These are phyloP conservation scores for Chlorokybus atmophyticus DNA, from an alignment of 139 green algal species.

Conservation along the genomic window DNA sequence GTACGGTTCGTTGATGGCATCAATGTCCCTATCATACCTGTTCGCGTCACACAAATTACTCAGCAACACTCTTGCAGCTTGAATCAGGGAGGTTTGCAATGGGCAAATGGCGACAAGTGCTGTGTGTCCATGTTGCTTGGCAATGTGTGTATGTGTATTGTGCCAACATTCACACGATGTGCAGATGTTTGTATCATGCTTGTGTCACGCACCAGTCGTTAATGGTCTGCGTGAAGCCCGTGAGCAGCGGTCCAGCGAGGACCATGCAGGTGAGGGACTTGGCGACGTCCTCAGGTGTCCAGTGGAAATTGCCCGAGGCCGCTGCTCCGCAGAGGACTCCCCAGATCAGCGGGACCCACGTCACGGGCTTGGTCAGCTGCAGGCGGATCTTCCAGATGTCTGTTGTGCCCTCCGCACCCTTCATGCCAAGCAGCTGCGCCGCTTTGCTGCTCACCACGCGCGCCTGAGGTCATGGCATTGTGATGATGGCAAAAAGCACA, in stretches of 20 bases:
- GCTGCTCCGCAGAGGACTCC: conserved; percentile 91
- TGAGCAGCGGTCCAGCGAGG: conserved; percentile 88
- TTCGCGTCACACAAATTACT: no score
- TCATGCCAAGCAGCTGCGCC: conserved; percentile 15
- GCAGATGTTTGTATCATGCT: no score
- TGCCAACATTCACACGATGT: no score
- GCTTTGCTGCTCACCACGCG: no score
- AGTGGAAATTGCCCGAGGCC: conserved; percentile 73
- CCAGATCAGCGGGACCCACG: conserved; percentile 98
- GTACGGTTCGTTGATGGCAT: conserved; percentile 99
- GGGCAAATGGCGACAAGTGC: no score
- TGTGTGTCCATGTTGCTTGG: no score
- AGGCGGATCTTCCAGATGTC: conserved; percentile 93
- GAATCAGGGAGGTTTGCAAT: background rate
- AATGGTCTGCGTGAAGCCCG: conserved; percentile 97
- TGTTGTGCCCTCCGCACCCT: conserved; percentile 1
- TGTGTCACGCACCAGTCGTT: no score
- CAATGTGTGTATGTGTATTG: background rate
- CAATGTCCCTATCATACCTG: conserved; percentile 96
- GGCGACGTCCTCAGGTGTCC: conserved; percentile 56
- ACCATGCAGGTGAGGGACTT: conserved; percentile 79
- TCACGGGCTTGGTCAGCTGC: conserved; percentile 97
- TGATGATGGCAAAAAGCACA: no score
- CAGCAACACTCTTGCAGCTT: no score
- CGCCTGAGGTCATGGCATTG: no score